Evolutionary conservation across 805 yeast genomes (phyloP), one percentile per base, ranked within the genome.

Genomic region (Saccharomycopsis olivae): DNA sequence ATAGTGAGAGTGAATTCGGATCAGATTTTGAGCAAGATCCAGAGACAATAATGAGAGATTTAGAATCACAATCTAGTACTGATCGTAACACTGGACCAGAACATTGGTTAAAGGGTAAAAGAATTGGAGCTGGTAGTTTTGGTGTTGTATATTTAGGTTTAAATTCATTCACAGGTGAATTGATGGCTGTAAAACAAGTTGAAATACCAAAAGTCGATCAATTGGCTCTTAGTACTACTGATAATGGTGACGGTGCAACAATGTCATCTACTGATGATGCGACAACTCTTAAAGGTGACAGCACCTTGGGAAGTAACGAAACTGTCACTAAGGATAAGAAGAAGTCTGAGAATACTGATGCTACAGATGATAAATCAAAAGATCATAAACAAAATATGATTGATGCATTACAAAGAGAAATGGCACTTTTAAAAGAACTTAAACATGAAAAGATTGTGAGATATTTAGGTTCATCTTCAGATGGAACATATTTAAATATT

Each of bases 141-240:
- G 98, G 97, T 24, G 78, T 85, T 2, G 98, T 92, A 1, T 88
- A 81, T 47, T 62, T 92, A 28, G 98, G 96, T 0, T 76, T 92
- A 77, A 85, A 88, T 55, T 82, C 95, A 1, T 60, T 79, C 25
- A 87, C 95, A 0, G 98, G 98, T 32, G 97, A 87, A 55, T 65
- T 92, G 38, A 85, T 89, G 95, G 98, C 97, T 1, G 96, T 92
- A 15, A 92, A 92, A 54, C 96, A 88, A 56, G 96, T 92, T 1
- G 81, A 79, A 35, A 56, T 88, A 14, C 78, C 82, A 1, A 61
- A 64, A 3, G 49, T 56, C 19, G 58, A 62, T 27, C 63, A 65
- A 25, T 50, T 46, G 52, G 58, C 44, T 41, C 68, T 53, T 15
- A 39, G 29, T 51, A 51, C 24, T 51, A 48, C 27, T 6, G 20